Percentiles rank a stretch among this genome's conserved stretches.
Conservation (phyloP, 1,284 basidiomycete genomes). For the Cystobasidium pallidum region DNA sequence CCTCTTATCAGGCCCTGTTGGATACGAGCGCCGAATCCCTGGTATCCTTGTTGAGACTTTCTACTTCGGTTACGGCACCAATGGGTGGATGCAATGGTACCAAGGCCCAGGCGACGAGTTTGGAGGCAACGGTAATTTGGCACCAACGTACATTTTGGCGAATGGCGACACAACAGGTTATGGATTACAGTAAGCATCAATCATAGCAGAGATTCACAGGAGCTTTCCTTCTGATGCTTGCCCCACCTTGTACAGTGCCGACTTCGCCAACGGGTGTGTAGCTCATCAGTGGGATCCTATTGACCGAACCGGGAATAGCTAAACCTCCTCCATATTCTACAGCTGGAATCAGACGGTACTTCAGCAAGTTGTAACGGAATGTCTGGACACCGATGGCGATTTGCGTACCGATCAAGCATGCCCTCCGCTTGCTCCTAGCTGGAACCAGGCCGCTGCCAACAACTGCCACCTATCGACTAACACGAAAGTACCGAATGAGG, state of each 20-base stretch:
- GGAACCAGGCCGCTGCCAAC: constrained; percentile 25
- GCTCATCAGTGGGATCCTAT: too few relatives aligned
- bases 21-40: constrained; percentile 38
- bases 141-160: constrained; percentile 35
- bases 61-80: constrained; percentile 28
- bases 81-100: constrained; percentile 30
- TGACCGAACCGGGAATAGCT: too few relatives aligned
- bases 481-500: constrained; percentile 25
- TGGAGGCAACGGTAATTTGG: constrained; percentile 22
- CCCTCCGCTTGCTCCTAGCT: constrained; percentile 33
- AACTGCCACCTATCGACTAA: constrained; percentile 25
- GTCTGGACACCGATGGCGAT: constrained; percentile 5
- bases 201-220: too few relatives aligned
- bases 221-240: too few relatives aligned
- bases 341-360: constrained; percentile 40
- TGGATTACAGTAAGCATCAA: constrained; percentile 39
- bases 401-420: constrained; percentile 14
- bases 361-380: constrained; percentile 28
- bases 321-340: too few relatives aligned
- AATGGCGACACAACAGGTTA: constrained; percentile 42
- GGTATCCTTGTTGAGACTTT: constrained; percentile 37
- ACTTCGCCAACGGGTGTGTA: constrained; percentile 36
- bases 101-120: constrained; percentile 25
- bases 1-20: constrained; percentile 18
- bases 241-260: neutral